Evolutionary conservation across 2,329 filamentous ascomycete genomes (phyloP), one percentile per base, ranked within the genome.

Genomic region (Plenodomus tracheiphilus): DNA sequence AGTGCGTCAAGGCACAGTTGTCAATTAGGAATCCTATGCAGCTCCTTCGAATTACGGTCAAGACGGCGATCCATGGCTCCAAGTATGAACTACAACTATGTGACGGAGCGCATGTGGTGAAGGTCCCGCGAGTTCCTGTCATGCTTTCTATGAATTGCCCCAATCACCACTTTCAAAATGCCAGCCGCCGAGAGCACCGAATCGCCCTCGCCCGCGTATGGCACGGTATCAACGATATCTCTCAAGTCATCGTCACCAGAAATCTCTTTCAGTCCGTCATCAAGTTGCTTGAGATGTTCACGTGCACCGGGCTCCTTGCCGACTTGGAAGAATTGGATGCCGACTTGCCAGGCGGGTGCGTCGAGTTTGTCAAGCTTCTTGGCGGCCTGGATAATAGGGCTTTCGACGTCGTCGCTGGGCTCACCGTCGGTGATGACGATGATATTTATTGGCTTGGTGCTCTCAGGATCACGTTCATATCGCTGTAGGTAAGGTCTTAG

Each of bases 241-340:
- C 93, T 78, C 15, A 93, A 69, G 13, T 79, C 77, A 22, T 79
- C 75, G 22, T 79, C 74, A 20, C 78, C 75, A n/a, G 74, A 63
- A 22, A 82, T 64, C 36, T 81, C 77, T 2, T 73, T 76, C 30
- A 94, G 74, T 3, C 81, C 81, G 68, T 97, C 89, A 66, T 97
- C 93, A 7, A 97, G 78, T 39, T 85, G 79, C 59, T 81, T 76
- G 34, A 97, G 77, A 46, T 87, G 84, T 57, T 79, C 73, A 1
- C 79, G 78, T 0, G 92, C 93, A 0, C 72, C 76, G 0, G 74
- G 66, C 59, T 96, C 89, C 41, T 82, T 80, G 47, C 94, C 93
- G 38, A 97, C 88, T 74, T 97, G 93, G 78, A 97, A 96, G 77
- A 97, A 97, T 71, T 97, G 93, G 47, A 97, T 84, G 28, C 93